Conservation (phyloP, 2,329 filamentous ascomycete genomes). For the Cordyceps fumosorosea region DNA sequence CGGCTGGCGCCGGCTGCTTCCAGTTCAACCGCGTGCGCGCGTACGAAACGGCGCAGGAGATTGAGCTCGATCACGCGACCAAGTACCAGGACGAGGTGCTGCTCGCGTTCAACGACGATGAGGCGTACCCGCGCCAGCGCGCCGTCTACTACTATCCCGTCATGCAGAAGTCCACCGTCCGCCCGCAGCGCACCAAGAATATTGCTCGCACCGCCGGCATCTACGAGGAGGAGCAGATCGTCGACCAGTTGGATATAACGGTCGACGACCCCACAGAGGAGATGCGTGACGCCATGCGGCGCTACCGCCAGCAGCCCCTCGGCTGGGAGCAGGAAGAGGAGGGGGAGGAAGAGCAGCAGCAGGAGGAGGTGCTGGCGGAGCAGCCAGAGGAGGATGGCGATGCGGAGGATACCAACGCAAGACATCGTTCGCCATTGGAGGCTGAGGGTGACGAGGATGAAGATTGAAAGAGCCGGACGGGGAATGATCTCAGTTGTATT, state of each 20-base stretch:
- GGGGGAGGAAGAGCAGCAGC: conserved; percentile 28
- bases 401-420: conserved; percentile 19
- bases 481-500: background rate
- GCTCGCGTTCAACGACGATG: conserved; percentile 51
- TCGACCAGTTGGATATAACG: conserved; percentile 50
- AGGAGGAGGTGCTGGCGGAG: conserved; percentile 21
- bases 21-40: conserved; percentile 55
- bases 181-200: conserved; percentile 57
- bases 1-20: conserved; percentile 47
- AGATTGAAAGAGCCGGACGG: background rate
- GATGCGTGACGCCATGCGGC: conserved; percentile 43
- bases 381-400: conserved; percentile 16
- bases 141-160: conserved; percentile 63
- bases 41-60: conserved; percentile 57
- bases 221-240: conserved; percentile 41
- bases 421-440: conserved; percentile 24
- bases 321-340: conserved; percentile 37
- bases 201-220: conserved; percentile 48
- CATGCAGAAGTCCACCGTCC: conserved; percentile 56
- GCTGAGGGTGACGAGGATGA: conserved; percentile 38
- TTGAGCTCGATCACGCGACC: conserved; percentile 47
- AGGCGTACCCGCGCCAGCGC: conserved; percentile 43
- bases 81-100: conserved; percentile 61
- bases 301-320: conserved; percentile 47
- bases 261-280: conserved; percentile 51